phyloP scores from a whole-genome alignment of 2,329 filamentous ascomycete species.

The Ophiostoma australiae region DNA sequence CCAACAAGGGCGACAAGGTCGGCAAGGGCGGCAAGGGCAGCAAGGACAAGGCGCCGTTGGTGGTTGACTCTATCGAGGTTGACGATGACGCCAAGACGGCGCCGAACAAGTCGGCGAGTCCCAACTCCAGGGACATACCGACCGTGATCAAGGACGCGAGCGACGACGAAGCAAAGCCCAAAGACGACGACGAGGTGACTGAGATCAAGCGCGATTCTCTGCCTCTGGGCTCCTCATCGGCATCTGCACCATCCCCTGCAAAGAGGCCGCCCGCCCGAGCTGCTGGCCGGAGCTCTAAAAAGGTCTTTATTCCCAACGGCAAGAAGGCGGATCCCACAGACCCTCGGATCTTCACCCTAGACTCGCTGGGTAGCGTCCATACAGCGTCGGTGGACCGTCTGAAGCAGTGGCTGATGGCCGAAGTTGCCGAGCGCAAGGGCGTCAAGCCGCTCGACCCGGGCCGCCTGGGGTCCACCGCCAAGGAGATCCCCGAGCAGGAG shows the following conservation, averaged over 20 bases:
- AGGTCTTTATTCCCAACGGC: constrained; percentile 33
- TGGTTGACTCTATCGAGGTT: constrained; percentile 8
- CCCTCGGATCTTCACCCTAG: constrained; percentile 76
- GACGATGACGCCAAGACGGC: constrained; percentile 4
- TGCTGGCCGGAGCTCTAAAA: constrained; percentile 30
- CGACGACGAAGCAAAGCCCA: constrained; percentile 20
- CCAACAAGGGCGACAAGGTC: neutral
- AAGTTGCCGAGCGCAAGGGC: constrained; percentile 60
- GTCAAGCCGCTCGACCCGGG: constrained; percentile 38
- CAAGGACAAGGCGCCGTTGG: neutral
- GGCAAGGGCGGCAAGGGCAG: neutral
- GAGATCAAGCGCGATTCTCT: constrained; percentile 23
- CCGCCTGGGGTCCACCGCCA: constrained; percentile 59
- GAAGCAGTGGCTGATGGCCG: constrained; percentile 70
- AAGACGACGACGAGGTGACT: constrained; percentile 23
- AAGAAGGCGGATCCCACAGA: constrained; percentile 47
- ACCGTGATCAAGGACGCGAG: neutral
- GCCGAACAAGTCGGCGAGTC: neutral
- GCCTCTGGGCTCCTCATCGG: constrained; percentile 2
- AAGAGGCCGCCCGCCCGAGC: constrained; percentile 21
- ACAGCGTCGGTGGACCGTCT: constrained; percentile 60
- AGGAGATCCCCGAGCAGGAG: constrained; percentile 68
- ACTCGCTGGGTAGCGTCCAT: constrained; percentile 70
- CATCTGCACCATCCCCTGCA: constrained; percentile 16
- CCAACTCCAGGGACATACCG: neutral